These are phyloP conservation scores for Phanerochaete sordida DNA, from an alignment of 768 basidiomycete species.

Conservation along the genomic window DNA sequence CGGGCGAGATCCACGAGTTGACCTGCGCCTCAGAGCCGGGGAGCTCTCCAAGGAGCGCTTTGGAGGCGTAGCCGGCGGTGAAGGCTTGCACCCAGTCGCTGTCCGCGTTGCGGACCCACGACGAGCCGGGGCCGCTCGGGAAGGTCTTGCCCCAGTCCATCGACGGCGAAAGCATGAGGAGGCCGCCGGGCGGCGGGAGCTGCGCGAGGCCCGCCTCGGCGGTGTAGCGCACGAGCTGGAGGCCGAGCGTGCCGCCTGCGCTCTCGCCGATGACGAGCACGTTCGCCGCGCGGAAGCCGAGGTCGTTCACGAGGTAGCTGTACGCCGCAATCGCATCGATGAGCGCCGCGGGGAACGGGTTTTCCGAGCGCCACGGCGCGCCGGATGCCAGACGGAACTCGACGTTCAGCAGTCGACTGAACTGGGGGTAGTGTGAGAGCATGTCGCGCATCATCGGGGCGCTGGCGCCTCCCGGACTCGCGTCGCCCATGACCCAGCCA, in stretches of 20 bases:
- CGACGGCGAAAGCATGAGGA: constrained; percentile 34
- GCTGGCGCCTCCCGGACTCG: not conserved
- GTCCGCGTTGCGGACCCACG: not conserved
- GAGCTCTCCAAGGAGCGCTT: constrained; percentile 12
- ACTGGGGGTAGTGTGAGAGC: constrained; percentile 2
- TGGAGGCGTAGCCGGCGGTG: constrained; percentile 8
- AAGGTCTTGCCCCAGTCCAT: constrained; percentile 16
- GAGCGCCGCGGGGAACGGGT: constrained; percentile 52
- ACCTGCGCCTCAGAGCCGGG: not conserved
- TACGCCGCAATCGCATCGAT: constrained; percentile 51
- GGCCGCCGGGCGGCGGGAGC: constrained; percentile 23
- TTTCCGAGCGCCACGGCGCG: constrained; percentile 25
- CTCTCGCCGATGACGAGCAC: constrained; percentile 53
- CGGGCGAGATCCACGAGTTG: constrained; percentile 20
- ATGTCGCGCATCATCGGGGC: constrained; percentile 1
- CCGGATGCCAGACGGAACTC: constrained; percentile 44
- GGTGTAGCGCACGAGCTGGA: constrained; percentile 38
- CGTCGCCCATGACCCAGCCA: constrained; percentile 11
- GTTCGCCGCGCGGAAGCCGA: constrained; percentile 40
- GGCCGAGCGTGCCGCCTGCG: constrained; percentile 48
- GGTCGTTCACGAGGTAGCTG: constrained; percentile 39
- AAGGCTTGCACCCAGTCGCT: constrained; percentile 13
- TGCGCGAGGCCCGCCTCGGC: constrained; percentile 16
- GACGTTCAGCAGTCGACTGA: constrained; percentile 31
- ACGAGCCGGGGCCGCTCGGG: constrained; percentile 1